These are phyloP conservation scores for Cinnamomum chago DNA, from an alignment of 164 flowering plant genomes.

Conservation along the genomic window DNA sequence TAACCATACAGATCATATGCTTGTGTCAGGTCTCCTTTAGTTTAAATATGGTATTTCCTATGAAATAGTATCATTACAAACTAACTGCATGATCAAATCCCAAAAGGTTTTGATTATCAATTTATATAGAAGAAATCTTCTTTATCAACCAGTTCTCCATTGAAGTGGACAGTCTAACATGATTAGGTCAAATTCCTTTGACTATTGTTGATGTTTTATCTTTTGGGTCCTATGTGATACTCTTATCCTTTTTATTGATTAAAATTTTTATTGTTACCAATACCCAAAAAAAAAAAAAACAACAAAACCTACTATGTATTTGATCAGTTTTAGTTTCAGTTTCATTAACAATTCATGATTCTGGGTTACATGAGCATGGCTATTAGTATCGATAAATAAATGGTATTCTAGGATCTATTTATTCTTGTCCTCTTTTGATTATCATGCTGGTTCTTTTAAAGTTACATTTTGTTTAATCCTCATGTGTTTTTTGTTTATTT, in stretches of 20 bases:
- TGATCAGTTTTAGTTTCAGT: not conserved
- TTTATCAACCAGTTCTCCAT: not conserved
- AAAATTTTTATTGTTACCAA: no score
- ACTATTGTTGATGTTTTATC: not conserved
- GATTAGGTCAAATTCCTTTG: not conserved
- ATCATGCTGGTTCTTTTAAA: not conserved
- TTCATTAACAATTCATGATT: not conserved
- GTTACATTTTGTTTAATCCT: not conserved
- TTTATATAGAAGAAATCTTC: no score
- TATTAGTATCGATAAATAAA: no score
- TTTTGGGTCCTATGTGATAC: not conserved
- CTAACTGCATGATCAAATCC: not conserved
- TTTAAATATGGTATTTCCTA: not conserved
- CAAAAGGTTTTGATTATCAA: not conserved
- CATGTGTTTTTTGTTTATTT: no score
- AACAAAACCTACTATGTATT: no score
- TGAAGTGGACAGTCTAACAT: not conserved
- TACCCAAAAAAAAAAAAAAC: no score
- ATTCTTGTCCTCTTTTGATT: not conserved
- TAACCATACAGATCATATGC: conserved; percentile 11
- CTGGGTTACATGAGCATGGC: not conserved
- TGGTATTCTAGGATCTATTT: not conserved
- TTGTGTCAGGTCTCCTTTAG: not conserved
- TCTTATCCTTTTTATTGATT: no score
- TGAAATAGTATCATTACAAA: not conserved